Percentiles rank a stretch among this genome's conserved stretches.
phyloP scores from a whole-genome alignment of 441 rosid species.

The Populus tomentosa region DNA sequence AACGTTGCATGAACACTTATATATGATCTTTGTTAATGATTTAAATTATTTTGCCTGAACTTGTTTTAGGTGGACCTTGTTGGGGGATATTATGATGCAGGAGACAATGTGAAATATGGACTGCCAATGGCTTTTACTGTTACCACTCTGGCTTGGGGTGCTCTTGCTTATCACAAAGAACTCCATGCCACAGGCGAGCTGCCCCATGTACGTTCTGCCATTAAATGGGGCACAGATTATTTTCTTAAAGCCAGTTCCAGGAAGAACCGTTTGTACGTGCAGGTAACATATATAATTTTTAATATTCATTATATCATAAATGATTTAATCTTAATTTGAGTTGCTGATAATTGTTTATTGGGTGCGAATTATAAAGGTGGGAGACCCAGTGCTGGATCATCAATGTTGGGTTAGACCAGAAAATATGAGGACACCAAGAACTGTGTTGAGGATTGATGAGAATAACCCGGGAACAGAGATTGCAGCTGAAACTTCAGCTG shows the following conservation, averaged over 20 bases:
- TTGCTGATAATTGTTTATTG: not conserved
- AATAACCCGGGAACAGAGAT: conserved; percentile 69
- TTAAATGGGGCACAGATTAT: conserved; percentile 93
- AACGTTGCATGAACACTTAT: not conserved
- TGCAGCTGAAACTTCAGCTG: conserved; percentile 81
- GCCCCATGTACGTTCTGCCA: conserved; percentile 36
- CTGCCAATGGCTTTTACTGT: conserved; percentile 89
- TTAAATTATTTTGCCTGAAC: not conserved
- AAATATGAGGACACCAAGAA: conserved; percentile 66
- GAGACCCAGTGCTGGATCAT: conserved; percentile 74
- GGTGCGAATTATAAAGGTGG: conserved; percentile 44
- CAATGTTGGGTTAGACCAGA: conserved; percentile 86
- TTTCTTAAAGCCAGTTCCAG: conserved; percentile 59
- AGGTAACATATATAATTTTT: conserved; percentile 30
- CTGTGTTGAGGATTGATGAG: conserved; percentile 49
- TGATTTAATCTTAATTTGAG: not conserved
- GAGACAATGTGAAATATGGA: conserved; percentile 90
- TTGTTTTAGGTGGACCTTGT: conserved; percentile 54
- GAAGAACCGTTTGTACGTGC: conserved; percentile 55
- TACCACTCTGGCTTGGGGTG: conserved; percentile 75
- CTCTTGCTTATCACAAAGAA: conserved; percentile 42
- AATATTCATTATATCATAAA: not conserved
- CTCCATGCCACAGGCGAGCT: conserved; percentile 49
- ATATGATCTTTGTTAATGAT: not conserved
- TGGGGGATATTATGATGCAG: conserved; percentile 96